Conservation (phyloP, 176 grass and related monocot species). For the Tuctoria greenei region DNA sequence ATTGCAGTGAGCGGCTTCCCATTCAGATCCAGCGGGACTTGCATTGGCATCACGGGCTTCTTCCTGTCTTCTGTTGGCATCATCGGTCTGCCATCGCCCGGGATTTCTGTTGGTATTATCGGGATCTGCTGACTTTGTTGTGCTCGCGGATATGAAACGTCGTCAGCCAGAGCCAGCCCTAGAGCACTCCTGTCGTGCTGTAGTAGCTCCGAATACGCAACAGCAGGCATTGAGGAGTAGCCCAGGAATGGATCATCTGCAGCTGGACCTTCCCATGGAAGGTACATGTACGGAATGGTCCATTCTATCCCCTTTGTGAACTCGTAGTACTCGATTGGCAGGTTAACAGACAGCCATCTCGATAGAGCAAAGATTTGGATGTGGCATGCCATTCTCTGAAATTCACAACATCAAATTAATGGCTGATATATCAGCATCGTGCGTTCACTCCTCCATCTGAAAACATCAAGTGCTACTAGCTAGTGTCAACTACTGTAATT, state of each 20-base stretch:
- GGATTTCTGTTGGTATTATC: slow-evolving; percentile 19
- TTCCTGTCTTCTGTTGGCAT: not conserved
- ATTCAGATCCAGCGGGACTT: slow-evolving; percentile 28
- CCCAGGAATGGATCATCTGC: slow-evolving; percentile 64
- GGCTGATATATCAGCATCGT: too few relatives aligned
- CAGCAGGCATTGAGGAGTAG: slow-evolving; percentile 56
- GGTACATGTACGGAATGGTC: slow-evolving; percentile 72
- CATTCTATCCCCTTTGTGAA: slow-evolving; percentile 79
- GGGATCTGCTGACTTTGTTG: not conserved
- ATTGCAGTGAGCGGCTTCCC: slow-evolving; percentile 63
- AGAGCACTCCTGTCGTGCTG: slow-evolving; percentile 58
- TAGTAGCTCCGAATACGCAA: slow-evolving; percentile 50
- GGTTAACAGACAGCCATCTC: slow-evolving; percentile 69
- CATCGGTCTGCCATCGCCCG: not conserved
- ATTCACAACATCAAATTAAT: slow-evolving; percentile 11
- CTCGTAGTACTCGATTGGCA: slow-evolving; percentile 94
- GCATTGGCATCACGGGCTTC: slow-evolving; percentile 5
- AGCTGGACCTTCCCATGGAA: slow-evolving; percentile 73
- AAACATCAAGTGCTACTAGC: not conserved
- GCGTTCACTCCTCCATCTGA: not conserved
- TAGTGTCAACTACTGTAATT: not conserved
- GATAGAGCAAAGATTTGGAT: slow-evolving; percentile 87
- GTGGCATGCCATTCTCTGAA: slow-evolving; percentile 86
- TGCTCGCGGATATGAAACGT: slow-evolving; percentile 19
- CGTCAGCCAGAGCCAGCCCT: not conserved